These are phyloP conservation scores for Skeletonema menzelii DNA, from an alignment of 108 stramenopile species.

Conservation along the genomic window DNA sequence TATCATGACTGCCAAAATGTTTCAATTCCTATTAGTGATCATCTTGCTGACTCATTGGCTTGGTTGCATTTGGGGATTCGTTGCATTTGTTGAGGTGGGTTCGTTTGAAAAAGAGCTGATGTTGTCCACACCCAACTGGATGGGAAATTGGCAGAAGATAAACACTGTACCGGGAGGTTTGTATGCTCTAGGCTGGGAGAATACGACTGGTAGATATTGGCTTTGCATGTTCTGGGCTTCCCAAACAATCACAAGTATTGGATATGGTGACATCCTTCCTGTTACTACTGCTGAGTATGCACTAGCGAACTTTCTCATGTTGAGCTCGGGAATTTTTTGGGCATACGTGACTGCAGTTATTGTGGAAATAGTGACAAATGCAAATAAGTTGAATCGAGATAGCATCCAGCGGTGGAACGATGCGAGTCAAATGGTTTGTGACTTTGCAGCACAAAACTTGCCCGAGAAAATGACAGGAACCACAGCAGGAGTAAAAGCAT, in stretches of 20 bases:
- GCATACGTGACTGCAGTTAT: slow-evolving; percentile 45
- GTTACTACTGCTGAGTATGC: slow-evolving; percentile 41
- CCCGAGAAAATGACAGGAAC: slow-evolving; percentile 17
- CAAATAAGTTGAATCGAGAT: not conserved
- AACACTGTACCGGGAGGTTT: slow-evolving; percentile 18
- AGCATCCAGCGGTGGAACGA: slow-evolving; percentile 17
- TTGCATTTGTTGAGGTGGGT: slow-evolving; percentile 33
- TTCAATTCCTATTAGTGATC: slow-evolving; percentile 26
- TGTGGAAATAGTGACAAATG: slow-evolving; percentile 22
- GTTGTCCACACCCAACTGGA: slow-evolving; percentile 39
- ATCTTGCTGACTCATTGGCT: slow-evolving; percentile 18
- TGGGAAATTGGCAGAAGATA: slow-evolving; percentile 28
- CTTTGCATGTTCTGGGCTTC: slow-evolving; percentile 51
- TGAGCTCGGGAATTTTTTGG: slow-evolving; percentile 41
- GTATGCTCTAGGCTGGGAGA: slow-evolving; percentile 46
- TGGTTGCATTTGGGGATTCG: slow-evolving; percentile 33
- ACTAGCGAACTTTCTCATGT: slow-evolving; percentile 35
- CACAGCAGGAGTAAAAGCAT: not conserved
- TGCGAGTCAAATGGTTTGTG: slow-evolving; percentile 37
- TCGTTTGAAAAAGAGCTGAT: not conserved
- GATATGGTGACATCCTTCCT: slow-evolving; percentile 53
- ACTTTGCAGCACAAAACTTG: slow-evolving; percentile 19
- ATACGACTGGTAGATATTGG: slow-evolving; percentile 38
- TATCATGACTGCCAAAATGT: slow-evolving; percentile 10
- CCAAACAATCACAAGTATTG: slow-evolving; percentile 54